These are phyloP conservation scores for Beta corolliflora DNA, from an alignment of 179 eudicot genomes.

Conservation along the genomic window DNA sequence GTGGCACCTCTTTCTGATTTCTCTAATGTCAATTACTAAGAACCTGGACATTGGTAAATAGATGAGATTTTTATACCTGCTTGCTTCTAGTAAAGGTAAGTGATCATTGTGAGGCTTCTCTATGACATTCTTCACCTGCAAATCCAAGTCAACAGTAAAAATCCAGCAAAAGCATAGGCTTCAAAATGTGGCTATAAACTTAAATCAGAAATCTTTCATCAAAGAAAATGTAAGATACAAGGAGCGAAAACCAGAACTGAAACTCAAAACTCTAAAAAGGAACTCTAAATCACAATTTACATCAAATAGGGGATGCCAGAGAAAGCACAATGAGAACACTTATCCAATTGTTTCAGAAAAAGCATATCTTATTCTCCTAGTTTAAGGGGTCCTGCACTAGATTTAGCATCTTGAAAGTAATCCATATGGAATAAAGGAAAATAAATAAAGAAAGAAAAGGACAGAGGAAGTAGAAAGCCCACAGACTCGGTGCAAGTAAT, in stretches of 20 bases:
- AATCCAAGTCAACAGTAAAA: slow-evolving; percentile 21
- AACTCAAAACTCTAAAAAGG: neutral
- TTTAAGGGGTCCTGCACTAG: neutral
- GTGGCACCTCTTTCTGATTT: neutral
- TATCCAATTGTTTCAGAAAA: neutral
- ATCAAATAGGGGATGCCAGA: neutral
- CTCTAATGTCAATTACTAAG: neutral
- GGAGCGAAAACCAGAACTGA: neutral
- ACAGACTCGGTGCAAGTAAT: neutral
- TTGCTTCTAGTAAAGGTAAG: slow-evolving; percentile 91
- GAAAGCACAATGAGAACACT: neutral
- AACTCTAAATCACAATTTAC: neutral
- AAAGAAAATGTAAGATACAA: neutral
- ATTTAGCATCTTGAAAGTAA: neutral
- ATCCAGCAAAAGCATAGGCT: neutral
- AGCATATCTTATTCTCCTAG: neutral
- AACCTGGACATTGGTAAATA: neutral
- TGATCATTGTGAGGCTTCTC: slow-evolving; percentile 98
- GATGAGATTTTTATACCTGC: slow-evolving; percentile 57
- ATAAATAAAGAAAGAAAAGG: neutral
- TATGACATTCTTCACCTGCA: slow-evolving; percentile 85
- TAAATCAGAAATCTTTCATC: neutral
- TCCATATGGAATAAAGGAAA: neutral
- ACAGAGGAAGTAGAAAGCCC: neutral
- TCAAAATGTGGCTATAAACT: neutral